Percentiles rank a stretch among this genome's conserved stretches.
Evolutionary conservation across 352 stramenopile genomes (phyloP).

Genomic region (Pythium pyrilobum): DNA sequence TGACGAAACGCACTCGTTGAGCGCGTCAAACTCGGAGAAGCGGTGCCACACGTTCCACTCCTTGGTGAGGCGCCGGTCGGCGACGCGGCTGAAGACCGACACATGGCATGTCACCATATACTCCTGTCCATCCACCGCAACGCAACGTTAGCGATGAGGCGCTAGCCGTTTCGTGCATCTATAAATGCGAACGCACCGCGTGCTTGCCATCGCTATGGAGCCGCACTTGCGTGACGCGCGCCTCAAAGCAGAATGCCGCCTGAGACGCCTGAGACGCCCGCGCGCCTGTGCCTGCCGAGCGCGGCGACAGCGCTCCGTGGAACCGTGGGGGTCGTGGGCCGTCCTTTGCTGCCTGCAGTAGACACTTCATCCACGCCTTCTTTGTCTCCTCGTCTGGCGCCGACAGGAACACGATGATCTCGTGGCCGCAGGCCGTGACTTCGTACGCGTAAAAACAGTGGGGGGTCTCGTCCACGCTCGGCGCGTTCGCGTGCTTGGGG

Average conservation of each 20-base stretch:
- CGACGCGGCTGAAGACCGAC: slow-evolving; percentile 45
- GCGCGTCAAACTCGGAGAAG: slow-evolving; percentile 57
- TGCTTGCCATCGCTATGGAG: slow-evolving; percentile 39
- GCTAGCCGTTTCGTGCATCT: background rate
- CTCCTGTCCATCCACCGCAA: slow-evolving; percentile 23
- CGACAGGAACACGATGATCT: slow-evolving; percentile 37
- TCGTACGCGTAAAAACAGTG: slow-evolving; percentile 60
- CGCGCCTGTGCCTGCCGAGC: slow-evolving; percentile 7
- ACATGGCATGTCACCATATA: slow-evolving; percentile 62
- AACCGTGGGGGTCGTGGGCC: slow-evolving; percentile 42
- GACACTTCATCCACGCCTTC: slow-evolving; percentile 46
- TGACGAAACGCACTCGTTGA: slow-evolving; percentile 33
- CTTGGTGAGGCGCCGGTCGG: slow-evolving; percentile 39
- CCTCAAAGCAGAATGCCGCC: slow-evolving; percentile 21
- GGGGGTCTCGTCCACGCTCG: slow-evolving; percentile 36
- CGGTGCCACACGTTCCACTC: slow-evolving; percentile 63
- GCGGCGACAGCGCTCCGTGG: slow-evolving; percentile 31
- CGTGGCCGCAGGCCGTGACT: slow-evolving; percentile 24
- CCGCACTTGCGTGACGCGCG: slow-evolving; percentile 21
- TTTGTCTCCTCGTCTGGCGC: slow-evolving; percentile 35
- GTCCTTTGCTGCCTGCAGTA: slow-evolving; percentile 38
- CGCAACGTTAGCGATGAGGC: too few species aligned
- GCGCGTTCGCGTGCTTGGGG: slow-evolving; percentile 31
- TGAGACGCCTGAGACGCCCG: slow-evolving; percentile 27
- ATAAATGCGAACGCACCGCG: slow-evolving; percentile 23